Base-by-base conservation (phyloP, 1,139 yeast genomes). In the Saccharomyces pastorianus region DNA sequence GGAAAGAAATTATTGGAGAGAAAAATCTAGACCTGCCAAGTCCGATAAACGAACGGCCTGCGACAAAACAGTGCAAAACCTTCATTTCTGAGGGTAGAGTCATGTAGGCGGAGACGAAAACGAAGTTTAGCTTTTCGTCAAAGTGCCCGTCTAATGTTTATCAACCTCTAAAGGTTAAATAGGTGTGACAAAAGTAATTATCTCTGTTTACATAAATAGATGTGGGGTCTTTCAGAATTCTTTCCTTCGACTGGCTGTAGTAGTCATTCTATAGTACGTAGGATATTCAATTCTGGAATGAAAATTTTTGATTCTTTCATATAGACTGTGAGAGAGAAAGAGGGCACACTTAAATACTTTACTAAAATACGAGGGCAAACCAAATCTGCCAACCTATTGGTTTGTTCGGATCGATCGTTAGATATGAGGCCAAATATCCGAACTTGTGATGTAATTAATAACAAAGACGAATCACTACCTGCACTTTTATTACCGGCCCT, bases 21-120 rank as follows among this genome's bases (percentile, higher is more conserved):
- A 38, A 38, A 38, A 38, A 38, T 38, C 44, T 38, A 38, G 44
- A 38, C 44, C 44, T 38, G 44, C 44, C 44, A 38, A 38, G n/a
- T 20, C 44, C 44, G 44, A 38, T 38, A 38, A 38, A 38, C 44
- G 44, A 38, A 38, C 13, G 23, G 44, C 44, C 44, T 17, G 44
- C 44, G 44, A 38, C 44, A 38, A 38, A 38, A 38, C 7, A 38
- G 44, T 38, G 44, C 11, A 17, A 38, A 38, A 20, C 23, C 25
- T 5, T 38, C 13, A 38, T 17, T 38, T 4, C 44, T 17, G 44
- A 38, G 25, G 44, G 44, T 38, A 38, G 44, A 38, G 44, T 38
- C 44, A 38, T 38, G 44, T 38, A 38, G 44, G 44, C 44, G 44
- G 44, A 38, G 44, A 38, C 44, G 44, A 38, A 38, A 38, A 38